Percentiles rank a stretch among this genome's conserved stretches.
phyloP scores from a whole-genome alignment of 768 basidiomycete genomes.

The Amanita molliuscula region DNA sequence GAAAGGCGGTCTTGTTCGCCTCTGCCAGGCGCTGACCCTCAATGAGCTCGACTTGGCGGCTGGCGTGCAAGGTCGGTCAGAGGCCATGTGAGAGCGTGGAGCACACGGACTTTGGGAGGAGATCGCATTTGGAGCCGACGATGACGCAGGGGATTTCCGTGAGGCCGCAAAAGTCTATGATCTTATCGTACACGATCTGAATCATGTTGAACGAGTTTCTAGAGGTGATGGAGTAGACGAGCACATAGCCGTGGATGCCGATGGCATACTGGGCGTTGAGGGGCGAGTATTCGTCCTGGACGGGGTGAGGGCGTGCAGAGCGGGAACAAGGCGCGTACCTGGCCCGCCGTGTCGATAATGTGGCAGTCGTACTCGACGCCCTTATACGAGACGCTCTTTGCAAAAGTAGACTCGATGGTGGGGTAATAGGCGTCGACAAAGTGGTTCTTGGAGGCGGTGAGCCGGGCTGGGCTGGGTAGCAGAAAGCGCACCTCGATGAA shows the following conservation, averaged over 20 bases:
- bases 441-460: conserved; percentile 36
- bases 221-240: conserved; percentile 91
- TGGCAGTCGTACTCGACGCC: conserved; percentile 92
- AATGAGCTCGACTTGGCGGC: conserved; percentile 63
- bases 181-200: conserved; percentile 92
- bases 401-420: conserved; percentile 84
- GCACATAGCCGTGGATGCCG: conserved; percentile 93
- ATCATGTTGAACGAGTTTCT: conserved; percentile 92
- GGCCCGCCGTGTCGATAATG: conserved; percentile 96
- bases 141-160: conserved; percentile 87
- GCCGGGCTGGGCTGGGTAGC: background rate
- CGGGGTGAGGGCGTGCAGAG: background rate
- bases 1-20: conserved; percentile 63
- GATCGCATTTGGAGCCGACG: conserved; percentile 87
- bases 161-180: conserved; percentile 82
- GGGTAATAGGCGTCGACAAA: conserved; percentile 94
- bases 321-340: conserved; percentile 39
- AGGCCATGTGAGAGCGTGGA: conserved; percentile 9
- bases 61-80: conserved; percentile 14
- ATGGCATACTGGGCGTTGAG: conserved; percentile 91
- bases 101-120: conserved; percentile 54
- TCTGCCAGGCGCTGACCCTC: conserved; percentile 72
- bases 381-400: conserved; percentile 79
- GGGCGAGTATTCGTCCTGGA: conserved; percentile 90
- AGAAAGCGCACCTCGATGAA: conserved; percentile 56